These are phyloP conservation scores for Naganishia albida DNA, from an alignment of 1,284 basidiomycete genomes.

Conservation along the genomic window DNA sequence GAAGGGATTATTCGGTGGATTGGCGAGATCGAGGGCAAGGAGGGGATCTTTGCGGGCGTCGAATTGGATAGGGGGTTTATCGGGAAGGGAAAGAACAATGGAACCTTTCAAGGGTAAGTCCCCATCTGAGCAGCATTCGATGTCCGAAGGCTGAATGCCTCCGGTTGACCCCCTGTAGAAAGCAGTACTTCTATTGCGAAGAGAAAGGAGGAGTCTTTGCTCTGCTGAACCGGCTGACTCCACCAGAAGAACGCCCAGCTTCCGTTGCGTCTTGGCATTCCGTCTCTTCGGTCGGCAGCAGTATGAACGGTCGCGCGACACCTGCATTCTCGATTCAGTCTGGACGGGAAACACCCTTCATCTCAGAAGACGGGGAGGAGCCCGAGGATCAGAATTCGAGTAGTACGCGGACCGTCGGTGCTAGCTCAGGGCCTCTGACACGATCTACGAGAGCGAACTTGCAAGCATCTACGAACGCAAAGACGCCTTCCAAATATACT, in stretches of 20 bases:
- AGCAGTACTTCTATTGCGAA: constrained; percentile 83
- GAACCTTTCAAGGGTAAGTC: constrained; percentile 80
- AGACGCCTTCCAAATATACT: constrained; percentile 11
- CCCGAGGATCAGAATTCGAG: not conserved
- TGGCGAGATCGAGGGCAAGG: constrained; percentile 80
- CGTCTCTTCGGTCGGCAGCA: constrained; percentile 55
- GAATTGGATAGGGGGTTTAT: constrained; percentile 79
- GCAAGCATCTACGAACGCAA: not conserved
- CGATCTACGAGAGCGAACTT: constrained; percentile 27
- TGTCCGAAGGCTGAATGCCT: constrained; percentile 59
- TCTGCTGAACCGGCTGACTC: constrained; percentile 71
- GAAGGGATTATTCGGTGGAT: constrained; percentile 78
- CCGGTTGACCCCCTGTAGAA: constrained; percentile 56
- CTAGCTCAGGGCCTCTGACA: constrained; percentile 16
- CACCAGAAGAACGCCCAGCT: constrained; percentile 65
- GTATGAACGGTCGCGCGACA: constrained; percentile 40
- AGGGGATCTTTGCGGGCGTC: constrained; percentile 85
- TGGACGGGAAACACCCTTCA: constrained; percentile 32
- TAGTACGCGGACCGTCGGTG: constrained; percentile 14
- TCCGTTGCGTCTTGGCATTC: constrained; percentile 67
- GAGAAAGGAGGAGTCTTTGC: constrained; percentile 88
- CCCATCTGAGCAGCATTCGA: constrained; percentile 57
- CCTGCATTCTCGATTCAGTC: constrained; percentile 47
- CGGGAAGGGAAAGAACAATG: constrained; percentile 96
- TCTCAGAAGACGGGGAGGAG: constrained; percentile 11